Percentiles rank a stretch among this genome's conserved stretches.
Conservation (phyloP, 73 alveolate genomes). For the Paramecium biaurelia region DNA sequence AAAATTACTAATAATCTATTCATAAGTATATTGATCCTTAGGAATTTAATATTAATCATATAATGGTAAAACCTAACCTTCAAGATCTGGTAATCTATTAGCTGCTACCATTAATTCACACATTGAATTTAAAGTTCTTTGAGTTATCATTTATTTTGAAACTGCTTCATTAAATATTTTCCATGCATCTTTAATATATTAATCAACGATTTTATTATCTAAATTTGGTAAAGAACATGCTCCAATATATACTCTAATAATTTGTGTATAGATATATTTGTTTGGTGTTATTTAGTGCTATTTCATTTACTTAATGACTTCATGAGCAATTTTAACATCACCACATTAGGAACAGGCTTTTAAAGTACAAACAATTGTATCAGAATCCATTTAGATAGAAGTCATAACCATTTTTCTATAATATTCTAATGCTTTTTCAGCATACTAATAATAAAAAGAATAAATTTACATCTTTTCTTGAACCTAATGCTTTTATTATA, state of each 20-base stretch:
- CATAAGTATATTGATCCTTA: conserved; percentile 46
- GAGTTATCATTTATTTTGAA: conserved; percentile 40
- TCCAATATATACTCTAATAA: conserved; percentile 75
- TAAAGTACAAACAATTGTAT: conserved; percentile 74
- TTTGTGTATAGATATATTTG: conserved; percentile 70
- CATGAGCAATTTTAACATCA: conserved; percentile 74
- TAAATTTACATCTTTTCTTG: conserved; percentile 58
- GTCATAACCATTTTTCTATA: conserved; percentile 68
- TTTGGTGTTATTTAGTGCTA: conserved; percentile 61
- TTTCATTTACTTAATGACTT: conserved; percentile 67
- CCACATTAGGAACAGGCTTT: conserved; percentile 77
- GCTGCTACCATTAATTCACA: conserved; percentile 53
- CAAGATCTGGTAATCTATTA: conserved; percentile 50
- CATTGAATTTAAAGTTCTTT: background rate
- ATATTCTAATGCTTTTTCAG: conserved; percentile 74
- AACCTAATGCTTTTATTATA: conserved; percentile 73
- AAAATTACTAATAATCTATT: conserved; percentile 21
- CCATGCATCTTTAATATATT: conserved; percentile 76
- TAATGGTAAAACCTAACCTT: conserved; percentile 56
- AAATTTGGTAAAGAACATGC: conserved; percentile 58
- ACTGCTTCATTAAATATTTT: conserved; percentile 65
- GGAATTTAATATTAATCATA: conserved; percentile 40
- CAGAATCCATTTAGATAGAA: conserved; percentile 70
- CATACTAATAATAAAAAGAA: conserved; percentile 54
- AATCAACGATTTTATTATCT: conserved; percentile 62